phyloP scores from a whole-genome alignment of 805 yeast genomes.

The Hanseniaspora guilliermondii region DNA sequence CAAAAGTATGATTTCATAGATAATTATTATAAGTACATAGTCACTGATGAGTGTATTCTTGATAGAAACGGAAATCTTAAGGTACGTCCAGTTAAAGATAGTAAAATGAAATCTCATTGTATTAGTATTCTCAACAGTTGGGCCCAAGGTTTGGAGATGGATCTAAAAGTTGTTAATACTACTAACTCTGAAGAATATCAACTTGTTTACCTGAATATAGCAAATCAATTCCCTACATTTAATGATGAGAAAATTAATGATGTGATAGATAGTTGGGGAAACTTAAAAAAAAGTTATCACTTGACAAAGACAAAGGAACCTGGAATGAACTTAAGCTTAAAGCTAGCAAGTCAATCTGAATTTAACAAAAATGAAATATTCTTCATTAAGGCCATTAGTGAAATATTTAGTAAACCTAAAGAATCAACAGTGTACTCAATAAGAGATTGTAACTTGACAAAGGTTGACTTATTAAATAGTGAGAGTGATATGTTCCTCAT shows the following conservation, averaged over 20 bases:
- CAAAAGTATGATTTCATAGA: background rate
- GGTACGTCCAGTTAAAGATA: too few relatives aligned
- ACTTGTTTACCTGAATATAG: background rate
- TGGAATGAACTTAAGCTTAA: background rate
- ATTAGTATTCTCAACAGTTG: background rate
- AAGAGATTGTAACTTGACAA: background rate
- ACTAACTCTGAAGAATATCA: constrained; percentile 2
- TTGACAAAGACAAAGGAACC: background rate
- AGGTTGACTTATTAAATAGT: background rate
- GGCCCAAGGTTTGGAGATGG: background rate
- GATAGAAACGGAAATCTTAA: background rate
- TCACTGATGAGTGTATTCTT: background rate
- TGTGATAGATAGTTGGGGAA: constrained; percentile 1
- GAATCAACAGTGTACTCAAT: background rate
- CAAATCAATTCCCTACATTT: background rate
- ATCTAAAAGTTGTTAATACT: too few relatives aligned
- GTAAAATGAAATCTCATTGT: background rate
- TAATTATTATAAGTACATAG: background rate
- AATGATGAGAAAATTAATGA: background rate
- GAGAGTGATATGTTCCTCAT: background rate
- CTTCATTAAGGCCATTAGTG: background rate
- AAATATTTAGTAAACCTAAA: background rate
- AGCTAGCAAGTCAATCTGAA: background rate
- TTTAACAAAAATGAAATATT: constrained; percentile 8
- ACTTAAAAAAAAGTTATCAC: background rate